Conservation (phyloP, 495 filamentous ascomycete genomes). For the Opeltia flavorubescens region DNA sequence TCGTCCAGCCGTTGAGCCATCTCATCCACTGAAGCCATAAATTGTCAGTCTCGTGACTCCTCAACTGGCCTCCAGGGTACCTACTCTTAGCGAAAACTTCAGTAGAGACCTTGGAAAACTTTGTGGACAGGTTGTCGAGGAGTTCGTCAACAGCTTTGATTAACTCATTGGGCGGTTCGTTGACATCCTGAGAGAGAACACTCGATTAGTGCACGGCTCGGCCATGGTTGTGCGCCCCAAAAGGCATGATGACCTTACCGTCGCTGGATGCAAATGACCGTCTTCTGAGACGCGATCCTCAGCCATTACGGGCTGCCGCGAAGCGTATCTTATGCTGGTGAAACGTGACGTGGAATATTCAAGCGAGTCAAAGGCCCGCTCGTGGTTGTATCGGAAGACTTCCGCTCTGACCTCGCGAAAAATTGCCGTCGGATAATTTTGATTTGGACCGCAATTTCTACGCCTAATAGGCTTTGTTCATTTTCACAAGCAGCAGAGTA, state of each 20-base stretch:
- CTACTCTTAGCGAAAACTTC: slow-evolving; percentile 83
- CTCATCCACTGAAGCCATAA: slow-evolving; percentile 60
- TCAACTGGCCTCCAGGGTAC: slow-evolving; percentile 15
- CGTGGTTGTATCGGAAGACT: too few relatives aligned
- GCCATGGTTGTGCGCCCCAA: not conserved
- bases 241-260: not conserved
- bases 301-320: not conserved
- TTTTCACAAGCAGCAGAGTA: too few relatives aligned
- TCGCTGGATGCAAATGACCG: slow-evolving; percentile 6
- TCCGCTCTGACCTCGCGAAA: too few relatives aligned
- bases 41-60: not conserved
- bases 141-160: slow-evolving; percentile 71
- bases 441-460: too few relatives aligned
- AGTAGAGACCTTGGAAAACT: slow-evolving; percentile 65
- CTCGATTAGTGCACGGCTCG: not conserved
- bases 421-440: too few relatives aligned
- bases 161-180: slow-evolving; percentile 42
- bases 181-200: not conserved
- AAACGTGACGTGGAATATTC: too few relatives aligned
- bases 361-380: too few relatives aligned
- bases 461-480: too few relatives aligned
- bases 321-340: too few relatives aligned
- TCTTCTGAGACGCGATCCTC: slow-evolving; percentile 6
- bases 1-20: slow-evolving; percentile 84
- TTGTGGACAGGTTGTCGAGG: slow-evolving; percentile 66